phyloP scores from a whole-genome alignment of 805 yeast genomes.

The Saturnispora halmiae region DNA sequence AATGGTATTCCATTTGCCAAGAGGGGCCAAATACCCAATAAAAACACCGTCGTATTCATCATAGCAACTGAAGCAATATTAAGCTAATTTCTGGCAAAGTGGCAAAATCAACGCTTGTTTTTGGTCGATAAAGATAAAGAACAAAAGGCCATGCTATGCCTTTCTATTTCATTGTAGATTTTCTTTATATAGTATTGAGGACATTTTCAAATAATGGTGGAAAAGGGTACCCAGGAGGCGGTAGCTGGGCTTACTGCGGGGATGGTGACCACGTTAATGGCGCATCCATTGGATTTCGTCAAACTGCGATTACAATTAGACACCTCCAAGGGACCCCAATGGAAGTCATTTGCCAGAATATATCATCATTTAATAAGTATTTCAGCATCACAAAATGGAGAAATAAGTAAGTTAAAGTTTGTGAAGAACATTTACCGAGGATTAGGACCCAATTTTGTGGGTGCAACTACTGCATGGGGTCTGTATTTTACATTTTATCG shows the following conservation, averaged over 20 bases:
- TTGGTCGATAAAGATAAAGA: too few relatives aligned
- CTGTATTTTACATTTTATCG: conserved; percentile 74
- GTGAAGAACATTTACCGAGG: conserved; percentile 55
- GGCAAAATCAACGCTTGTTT: too few relatives aligned
- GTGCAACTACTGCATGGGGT: conserved; percentile 86
- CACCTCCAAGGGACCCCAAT: conserved; percentile 25
- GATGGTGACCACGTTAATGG: conserved; percentile 60
- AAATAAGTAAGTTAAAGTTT: conserved; percentile 11
- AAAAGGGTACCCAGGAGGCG: conserved; percentile 31
- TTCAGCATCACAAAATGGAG: conserved; percentile 8
- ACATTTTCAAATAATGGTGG: neutral
- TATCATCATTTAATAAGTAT: conserved; percentile 14
- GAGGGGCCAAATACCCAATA: neutral
- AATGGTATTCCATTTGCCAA: neutral
- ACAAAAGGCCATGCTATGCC: neutral
- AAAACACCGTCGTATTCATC: neutral
- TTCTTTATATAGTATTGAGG: too few relatives aligned
- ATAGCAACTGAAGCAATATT: too few relatives aligned
- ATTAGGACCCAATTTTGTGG: conserved; percentile 66
- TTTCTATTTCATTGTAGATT: too few relatives aligned
- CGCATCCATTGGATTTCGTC: conserved; percentile 85
- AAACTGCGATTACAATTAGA: conserved; percentile 76
- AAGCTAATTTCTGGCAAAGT: too few relatives aligned
- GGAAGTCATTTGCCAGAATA: conserved; percentile 22
- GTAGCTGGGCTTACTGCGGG: conserved; percentile 69